Base-by-base conservation (phyloP, 164 flowering plant genomes). In the Chimonanthus salicifolius region DNA sequence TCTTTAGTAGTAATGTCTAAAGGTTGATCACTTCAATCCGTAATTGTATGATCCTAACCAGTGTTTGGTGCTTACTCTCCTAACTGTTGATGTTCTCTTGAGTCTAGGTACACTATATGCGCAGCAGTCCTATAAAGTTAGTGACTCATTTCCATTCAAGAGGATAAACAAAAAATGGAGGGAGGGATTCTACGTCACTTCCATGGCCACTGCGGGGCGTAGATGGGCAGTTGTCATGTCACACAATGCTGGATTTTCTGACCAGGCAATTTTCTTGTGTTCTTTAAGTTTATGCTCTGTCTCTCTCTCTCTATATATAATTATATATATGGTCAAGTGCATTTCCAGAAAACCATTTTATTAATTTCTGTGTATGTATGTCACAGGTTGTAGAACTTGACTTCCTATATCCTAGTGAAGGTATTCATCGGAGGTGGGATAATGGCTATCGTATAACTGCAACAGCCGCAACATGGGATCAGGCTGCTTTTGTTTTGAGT, bases 81-180 rank as follows among this genome's bases (percentile, higher is more conserved):
- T 6, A 8, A 3, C 62, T 74, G 49, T 3, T 71, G 33, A 50
- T 68, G 7, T n/a, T 49, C 70, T 33, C 15, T n/a, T n/a, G 65
- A 45, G 5, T 76, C 43, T 72, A 94, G 98, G 95, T 60, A 88
- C 97, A 47, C 94, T 80, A 73, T 92, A 88, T 76, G 64, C 86
- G 54, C 97, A 94, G 79, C 97, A 94, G 79, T 94, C 98, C 3
- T 94, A 94, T 64, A 94, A 94, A 84, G 97, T 94, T 60, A 88
- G 97, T 48, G 97, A 94, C 66, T 83, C 92, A 20, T 94, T 94
- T 84, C 98, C 97, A 6, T 92, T 87, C 70, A 90, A 94, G 84
- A 92, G 97, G 97, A 94, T 94, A 72, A 92, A 89, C 80, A 94
- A 94, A 71, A 94, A 90, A 74, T 92, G 98, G 98, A 87, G 86